A percentile compares a stretch with the other conserved stretches of the same genome.
Evolutionary conservation across 2,329 filamentous ascomycete genomes (phyloP).

Genomic region (Orbilia ellipsospora): DNA sequence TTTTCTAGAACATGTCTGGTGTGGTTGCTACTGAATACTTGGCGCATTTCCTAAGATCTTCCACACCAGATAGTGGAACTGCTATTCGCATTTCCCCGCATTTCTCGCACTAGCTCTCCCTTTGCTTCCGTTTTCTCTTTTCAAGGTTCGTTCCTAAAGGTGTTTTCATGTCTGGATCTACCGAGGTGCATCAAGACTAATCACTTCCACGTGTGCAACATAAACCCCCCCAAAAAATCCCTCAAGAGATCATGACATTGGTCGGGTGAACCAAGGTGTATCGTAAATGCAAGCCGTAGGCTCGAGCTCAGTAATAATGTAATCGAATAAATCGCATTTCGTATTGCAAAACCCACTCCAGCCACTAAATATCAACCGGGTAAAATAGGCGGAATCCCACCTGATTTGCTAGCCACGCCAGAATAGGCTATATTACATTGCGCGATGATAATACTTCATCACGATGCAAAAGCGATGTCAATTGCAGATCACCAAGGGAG

Average conservation of each 20-base stretch:
- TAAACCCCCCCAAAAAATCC: slow-evolving; percentile 34
- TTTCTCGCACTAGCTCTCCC: not conserved
- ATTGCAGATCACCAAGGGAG: slow-evolving; percentile 22
- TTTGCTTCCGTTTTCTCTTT: not conserved
- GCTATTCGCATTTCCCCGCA: slow-evolving; percentile 11
- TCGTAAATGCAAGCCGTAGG: slow-evolving; percentile 34
- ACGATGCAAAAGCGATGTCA: slow-evolving; percentile 21
- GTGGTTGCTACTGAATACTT: too few relatives aligned
- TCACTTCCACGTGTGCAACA: slow-evolving; percentile 45
- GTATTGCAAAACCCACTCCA: slow-evolving; percentile 34
- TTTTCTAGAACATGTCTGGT: too few relatives aligned
- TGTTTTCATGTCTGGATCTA: slow-evolving; percentile 3
- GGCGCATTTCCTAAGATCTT: not conserved
- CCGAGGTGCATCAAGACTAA: slow-evolving; percentile 27
- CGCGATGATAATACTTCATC: slow-evolving; percentile 25
- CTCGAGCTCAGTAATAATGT: slow-evolving; percentile 26
- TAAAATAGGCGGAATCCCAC: slow-evolving; percentile 33
- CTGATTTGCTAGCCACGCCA: slow-evolving; percentile 6
- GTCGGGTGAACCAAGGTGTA: slow-evolving; percentile 25
- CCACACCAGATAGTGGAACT: slow-evolving; percentile 10
- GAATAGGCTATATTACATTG: slow-evolving; percentile 49
- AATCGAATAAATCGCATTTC: slow-evolving; percentile 7
- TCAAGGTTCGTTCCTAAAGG: not conserved
- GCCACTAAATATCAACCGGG: slow-evolving; percentile 48
- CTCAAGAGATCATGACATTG: slow-evolving; percentile 32